Evolutionary conservation across 805 yeast genomes (phyloP), one percentile per base, ranked within the genome.

Genomic region (Saccharomycopsis vini): DNA sequence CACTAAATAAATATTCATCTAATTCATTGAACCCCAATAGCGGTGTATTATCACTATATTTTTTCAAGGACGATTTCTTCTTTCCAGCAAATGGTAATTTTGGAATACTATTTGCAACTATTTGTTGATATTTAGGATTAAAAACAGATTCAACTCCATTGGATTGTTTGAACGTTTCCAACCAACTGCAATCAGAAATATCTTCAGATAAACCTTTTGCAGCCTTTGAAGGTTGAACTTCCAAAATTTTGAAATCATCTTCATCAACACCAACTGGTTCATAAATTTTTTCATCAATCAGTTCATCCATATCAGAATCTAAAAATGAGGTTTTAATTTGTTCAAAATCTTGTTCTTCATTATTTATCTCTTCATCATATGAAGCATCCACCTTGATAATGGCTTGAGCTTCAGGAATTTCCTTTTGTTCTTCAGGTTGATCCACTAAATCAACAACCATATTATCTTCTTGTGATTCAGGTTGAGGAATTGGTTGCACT

Each of bases 251-350:
- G 58, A 69, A 62, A 53, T 73, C 78, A 1, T 63, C 56, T 24
- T 66, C 73, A 20, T 63, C 64, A 13, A 72, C 61, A 46, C 76
- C 75, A n/a, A 52, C 52, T 0, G 90, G 90, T 58, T 83, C 92
- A 56, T 74, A 83, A 2, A 77, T 81, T 53, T 76, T 80, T 51
- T 79, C 84, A 39, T 71, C 67, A 5, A 80, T 67, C 18, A 77
- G 57, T 12, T 44, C 54, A 9, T 43, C 40, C 62, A 60, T 9
- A 56, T 42, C 44, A 12, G 36, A 22, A 10, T 36, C 41, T 24
- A 42, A 16, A 13, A 37, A 28, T n/a, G 39, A 19, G 24, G 24
- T 35, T 26, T 40, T n/a, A 18, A 40, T n/a, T 19, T 26, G 24
- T 29, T 40, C 43, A 20, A 40, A 20, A 15, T 16, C 36, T n/a